phyloP scores from a whole-genome alignment of 208 protist genomes.

The Acanthamoeba royreba region DNA sequence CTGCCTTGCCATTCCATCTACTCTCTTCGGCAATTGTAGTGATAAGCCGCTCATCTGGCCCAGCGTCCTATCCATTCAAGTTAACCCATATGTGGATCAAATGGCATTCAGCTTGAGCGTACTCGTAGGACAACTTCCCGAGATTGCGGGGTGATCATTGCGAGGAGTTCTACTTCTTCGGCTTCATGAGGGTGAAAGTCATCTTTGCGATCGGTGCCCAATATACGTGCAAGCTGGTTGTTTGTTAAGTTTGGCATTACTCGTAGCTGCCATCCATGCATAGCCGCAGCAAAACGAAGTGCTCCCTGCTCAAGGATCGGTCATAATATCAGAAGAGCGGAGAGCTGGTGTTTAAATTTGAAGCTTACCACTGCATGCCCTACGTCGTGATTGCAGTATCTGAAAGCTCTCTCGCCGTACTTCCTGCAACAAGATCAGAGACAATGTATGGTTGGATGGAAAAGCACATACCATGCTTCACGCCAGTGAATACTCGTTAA shows the following conservation, averaged over 20 bases:
- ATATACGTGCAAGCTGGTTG: background rate
- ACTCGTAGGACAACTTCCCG: no score
- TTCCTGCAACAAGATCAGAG: background rate
- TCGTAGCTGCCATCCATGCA: background rate
- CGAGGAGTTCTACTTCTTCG: background rate
- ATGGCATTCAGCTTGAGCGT: no score
- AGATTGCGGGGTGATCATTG: background rate
- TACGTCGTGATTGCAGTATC: conserved; percentile 26
- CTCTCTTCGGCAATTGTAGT: background rate
- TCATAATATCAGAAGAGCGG: no score
- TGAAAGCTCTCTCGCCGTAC: conserved; percentile 4
- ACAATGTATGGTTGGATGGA: background rate
- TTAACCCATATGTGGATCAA: no score
- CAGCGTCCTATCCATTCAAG: no score
- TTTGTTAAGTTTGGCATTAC: background rate
- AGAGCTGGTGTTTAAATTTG: no score
- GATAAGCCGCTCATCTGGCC: background rate
- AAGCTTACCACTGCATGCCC: conserved; percentile 17
- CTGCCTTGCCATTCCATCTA: background rate
- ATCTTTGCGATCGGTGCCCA: background rate
- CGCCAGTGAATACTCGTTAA: conserved; percentile 15
- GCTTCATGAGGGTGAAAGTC: background rate
- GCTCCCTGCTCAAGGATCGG: background rate
- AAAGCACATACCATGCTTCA: background rate
- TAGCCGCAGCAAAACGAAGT: background rate